Conservation (phyloP, 805 yeast genomes). For the Dipodascus geniculatus region DNA sequence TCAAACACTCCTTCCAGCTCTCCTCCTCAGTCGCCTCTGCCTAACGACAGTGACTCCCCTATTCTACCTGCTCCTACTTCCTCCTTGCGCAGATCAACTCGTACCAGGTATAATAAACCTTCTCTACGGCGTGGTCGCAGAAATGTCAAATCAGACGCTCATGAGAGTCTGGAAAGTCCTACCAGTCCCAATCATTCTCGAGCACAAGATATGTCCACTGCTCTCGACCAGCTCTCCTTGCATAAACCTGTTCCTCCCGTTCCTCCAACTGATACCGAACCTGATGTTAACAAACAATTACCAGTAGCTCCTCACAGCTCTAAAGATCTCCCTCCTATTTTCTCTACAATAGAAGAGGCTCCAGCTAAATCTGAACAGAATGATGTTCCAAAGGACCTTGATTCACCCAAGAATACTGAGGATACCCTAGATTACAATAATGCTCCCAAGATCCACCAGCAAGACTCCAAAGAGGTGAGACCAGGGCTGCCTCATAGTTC, state of each 20-base stretch:
- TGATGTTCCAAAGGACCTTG: neutral
- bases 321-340: conserved; percentile 3
- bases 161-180: neutral
- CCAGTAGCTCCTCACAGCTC: neutral
- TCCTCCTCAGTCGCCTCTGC: conserved; percentile 7
- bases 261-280: neutral
- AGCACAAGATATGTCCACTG: neutral
- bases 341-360: neutral
- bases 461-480: neutral
- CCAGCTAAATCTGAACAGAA: neutral
- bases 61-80: conserved; percentile 13
- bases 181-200: neutral
- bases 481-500: neutral
- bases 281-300: neutral
- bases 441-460: neutral
- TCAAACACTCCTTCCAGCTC: conserved; percentile 1
- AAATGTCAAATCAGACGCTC: neutral
- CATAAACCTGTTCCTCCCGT: conserved; percentile 3
- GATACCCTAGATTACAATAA: neutral
- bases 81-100: conserved; percentile 15
- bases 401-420: too few species aligned
- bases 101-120: conserved; percentile 14
- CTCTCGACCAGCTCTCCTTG: neutral
- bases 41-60: conserved; percentile 17
- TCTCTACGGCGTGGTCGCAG: conserved; percentile 8